These are phyloP conservation scores for Penicillium nordicum DNA, from an alignment of 2,329 filamentous ascomycete species.

Conservation along the genomic window DNA sequence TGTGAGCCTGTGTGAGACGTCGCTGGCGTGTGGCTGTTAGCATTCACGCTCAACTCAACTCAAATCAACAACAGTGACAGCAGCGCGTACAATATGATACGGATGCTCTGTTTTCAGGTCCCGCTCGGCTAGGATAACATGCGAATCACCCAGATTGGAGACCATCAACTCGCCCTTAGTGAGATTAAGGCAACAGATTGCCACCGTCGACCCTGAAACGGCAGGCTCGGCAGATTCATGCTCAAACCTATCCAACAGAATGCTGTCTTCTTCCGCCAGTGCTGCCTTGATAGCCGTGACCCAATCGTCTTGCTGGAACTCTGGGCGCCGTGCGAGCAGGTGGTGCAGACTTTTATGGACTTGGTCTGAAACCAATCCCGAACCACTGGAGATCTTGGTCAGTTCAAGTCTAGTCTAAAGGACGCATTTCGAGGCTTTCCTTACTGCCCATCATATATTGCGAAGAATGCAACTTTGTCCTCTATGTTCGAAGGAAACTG, in stretches of 20 bases:
- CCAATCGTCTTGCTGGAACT: slow-evolving; percentile 31
- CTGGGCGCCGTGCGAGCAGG: slow-evolving; percentile 28
- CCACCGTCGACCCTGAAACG: slow-evolving; percentile 33
- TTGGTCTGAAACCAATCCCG: slow-evolving; percentile 32
- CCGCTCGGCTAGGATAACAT: slow-evolving; percentile 34
- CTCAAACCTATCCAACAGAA: slow-evolving; percentile 29
- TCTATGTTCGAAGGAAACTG: slow-evolving; percentile 29
- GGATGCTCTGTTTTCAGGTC: slow-evolving; percentile 26
- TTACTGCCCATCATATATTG: slow-evolving; percentile 38
- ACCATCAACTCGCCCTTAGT: slow-evolving; percentile 31
- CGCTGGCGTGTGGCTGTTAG: slow-evolving; percentile 20
- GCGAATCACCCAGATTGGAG: slow-evolving; percentile 37
- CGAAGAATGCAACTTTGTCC: slow-evolving; percentile 32
- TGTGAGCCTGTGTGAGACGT: slow-evolving; percentile 33
- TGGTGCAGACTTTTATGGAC: slow-evolving; percentile 28
- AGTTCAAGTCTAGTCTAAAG: background rate
- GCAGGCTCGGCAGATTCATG: slow-evolving; percentile 26
- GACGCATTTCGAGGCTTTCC: slow-evolving; percentile 2
- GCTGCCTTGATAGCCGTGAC: slow-evolving; percentile 30
- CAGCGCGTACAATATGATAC: slow-evolving; percentile 22
- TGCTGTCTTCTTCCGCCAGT: slow-evolving; percentile 29
- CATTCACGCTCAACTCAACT: background rate
- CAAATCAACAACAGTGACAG: background rate
- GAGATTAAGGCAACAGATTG: slow-evolving; percentile 34
- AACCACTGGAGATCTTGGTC: slow-evolving; percentile 24